Evolutionary conservation across 2,329 filamentous ascomycete species (phyloP).

Genomic region (Trichoderma sp.): DNA sequence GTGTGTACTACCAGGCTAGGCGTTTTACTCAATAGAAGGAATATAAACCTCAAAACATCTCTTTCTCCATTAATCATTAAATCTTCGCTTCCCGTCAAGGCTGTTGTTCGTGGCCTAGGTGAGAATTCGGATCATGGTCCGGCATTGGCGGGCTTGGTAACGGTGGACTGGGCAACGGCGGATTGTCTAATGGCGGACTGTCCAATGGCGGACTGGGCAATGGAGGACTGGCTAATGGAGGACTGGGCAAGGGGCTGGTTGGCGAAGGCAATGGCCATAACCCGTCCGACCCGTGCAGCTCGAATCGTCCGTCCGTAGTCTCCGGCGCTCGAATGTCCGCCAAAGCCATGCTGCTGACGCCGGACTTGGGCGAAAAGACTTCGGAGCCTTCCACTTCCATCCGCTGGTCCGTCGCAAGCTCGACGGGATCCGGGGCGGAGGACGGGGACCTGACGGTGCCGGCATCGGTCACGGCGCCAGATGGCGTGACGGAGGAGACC

Average conservation of each 20-base stretch:
- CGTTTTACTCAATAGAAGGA: constrained; percentile 29
- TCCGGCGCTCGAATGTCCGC: constrained; percentile 19
- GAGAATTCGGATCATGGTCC: neutral
- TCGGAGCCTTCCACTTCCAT: constrained; percentile 15
- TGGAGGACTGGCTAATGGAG: neutral
- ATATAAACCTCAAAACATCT: neutral
- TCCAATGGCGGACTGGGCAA: neutral
- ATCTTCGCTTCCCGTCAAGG: neutral
- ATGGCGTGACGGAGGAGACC: constrained; percentile 46
- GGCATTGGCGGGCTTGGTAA: neutral
- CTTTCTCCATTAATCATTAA: neutral
- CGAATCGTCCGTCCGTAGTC: constrained; percentile 8
- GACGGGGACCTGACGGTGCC: constrained; percentile 22
- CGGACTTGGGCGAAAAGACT: constrained; percentile 23
- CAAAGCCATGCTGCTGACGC: constrained; percentile 23
- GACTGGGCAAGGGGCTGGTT: neutral
- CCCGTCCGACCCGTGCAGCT: constrained; percentile 5
- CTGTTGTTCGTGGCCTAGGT: neutral
- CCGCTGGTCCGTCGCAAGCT: constrained; percentile 45
- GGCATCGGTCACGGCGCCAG: constrained; percentile 33
- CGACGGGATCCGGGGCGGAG: constrained; percentile 41
- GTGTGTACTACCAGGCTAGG: constrained; percentile 31
- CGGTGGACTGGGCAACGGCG: neutral
- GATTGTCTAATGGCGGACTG: neutral
- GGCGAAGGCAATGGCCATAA: constrained; percentile 12